phyloP scores from a whole-genome alignment of 1,284 basidiomycete species.

The Moesziomyces globuligerus region DNA sequence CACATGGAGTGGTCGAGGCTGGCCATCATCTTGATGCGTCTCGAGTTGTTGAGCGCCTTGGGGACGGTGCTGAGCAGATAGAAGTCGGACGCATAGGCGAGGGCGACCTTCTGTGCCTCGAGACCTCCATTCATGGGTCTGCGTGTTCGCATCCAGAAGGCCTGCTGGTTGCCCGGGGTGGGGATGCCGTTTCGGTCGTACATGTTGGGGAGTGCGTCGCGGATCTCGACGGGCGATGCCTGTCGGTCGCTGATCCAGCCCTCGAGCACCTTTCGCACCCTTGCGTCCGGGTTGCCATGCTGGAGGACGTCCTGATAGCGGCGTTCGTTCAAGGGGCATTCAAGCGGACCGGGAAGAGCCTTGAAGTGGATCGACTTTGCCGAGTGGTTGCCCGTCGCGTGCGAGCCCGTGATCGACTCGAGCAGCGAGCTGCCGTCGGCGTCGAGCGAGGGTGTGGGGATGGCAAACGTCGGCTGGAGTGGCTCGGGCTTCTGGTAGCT shows the following conservation, averaged over 20 bases:
- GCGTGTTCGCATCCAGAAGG: conserved; percentile 63
- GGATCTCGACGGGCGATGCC: conserved; percentile 60
- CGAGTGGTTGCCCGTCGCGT: conserved; percentile 35
- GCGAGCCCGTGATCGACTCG: conserved; percentile 40
- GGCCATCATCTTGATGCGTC: conserved; percentile 63
- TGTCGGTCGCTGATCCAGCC: conserved; percentile 54
- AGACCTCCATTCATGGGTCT: conserved; percentile 38
- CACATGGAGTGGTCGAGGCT: conserved; percentile 65
- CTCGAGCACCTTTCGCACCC: conserved; percentile 38
- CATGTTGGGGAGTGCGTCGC: conserved; percentile 61
- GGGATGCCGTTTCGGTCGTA: conserved; percentile 56
- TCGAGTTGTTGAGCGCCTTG: conserved; percentile 52
- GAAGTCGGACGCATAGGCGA: conserved; percentile 62
- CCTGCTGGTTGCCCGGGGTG: conserved; percentile 58
- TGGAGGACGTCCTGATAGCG: conserved; percentile 50
- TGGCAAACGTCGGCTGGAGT: conserved; percentile 55
- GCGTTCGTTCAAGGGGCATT: conserved; percentile 51
- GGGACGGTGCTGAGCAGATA: conserved; percentile 58
- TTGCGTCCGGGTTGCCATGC: conserved; percentile 16
- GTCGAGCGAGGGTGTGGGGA: conserved; percentile 51
- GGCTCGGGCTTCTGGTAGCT: conserved; percentile 64
- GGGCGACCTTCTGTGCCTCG: conserved; percentile 61
- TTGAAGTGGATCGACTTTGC: conserved; percentile 33
- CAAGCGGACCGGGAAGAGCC: conserved; percentile 40
- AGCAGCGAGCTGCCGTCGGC: conserved; percentile 11